phyloP scores from a whole-genome alignment of 2,329 filamentous ascomycete species.

The Hyphodiscus sp. region DNA sequence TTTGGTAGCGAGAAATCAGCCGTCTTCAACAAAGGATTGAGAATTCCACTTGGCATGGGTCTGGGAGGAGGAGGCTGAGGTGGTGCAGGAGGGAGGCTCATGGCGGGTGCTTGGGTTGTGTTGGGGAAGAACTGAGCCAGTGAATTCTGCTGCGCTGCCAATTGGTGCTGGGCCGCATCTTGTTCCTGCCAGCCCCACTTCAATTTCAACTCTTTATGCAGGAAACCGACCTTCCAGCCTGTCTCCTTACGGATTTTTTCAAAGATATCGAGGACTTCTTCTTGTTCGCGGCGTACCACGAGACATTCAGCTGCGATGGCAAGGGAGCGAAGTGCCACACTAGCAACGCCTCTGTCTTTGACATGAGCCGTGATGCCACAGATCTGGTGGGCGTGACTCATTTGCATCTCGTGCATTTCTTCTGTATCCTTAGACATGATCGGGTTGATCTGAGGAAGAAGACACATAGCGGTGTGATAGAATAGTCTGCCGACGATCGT shows the following conservation, averaged over 20 bases:
- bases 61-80: conserved; percentile 14
- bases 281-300: conserved; percentile 62
- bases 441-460: conserved; percentile 76
- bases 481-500: conserved; percentile 79
- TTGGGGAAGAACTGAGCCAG: conserved; percentile 25
- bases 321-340: conserved; percentile 72
- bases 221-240: conserved; percentile 68
- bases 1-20: conserved; percentile 73
- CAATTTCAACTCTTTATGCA: conserved; percentile 66
- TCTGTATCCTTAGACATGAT: conserved; percentile 47
- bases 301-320: conserved; percentile 72
- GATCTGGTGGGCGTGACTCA: conserved; percentile 73
- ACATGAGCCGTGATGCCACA: conserved; percentile 86
- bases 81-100: conserved; percentile 21
- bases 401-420: conserved; percentile 64
- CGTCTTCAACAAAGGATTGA: conserved; percentile 64
- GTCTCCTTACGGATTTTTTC: conserved; percentile 68
- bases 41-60: conserved; percentile 37
- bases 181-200: conserved; percentile 65
- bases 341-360: conserved; percentile 72
- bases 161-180: conserved; percentile 22
- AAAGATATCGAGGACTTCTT: conserved; percentile 73
- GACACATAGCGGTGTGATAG: conserved; percentile 79
- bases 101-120: conserved; percentile 11
- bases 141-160: conserved; percentile 19